Conservation (phyloP, 1,139 yeast genomes). For the Schizosaccharomyces versatilis region DNA sequence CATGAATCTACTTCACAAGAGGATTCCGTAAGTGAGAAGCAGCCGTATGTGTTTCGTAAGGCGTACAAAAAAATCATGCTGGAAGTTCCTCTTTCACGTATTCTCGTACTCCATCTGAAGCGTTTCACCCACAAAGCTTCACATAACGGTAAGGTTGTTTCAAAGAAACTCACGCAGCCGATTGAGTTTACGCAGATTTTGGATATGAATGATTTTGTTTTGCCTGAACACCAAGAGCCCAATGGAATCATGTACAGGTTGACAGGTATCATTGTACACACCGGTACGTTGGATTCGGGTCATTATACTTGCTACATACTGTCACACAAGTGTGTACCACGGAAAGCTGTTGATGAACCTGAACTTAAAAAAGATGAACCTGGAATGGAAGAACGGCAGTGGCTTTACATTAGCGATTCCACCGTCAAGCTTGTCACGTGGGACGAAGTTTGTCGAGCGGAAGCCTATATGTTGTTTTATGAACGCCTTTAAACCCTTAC, state of each 20-base stretch:
- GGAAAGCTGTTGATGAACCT: background rate
- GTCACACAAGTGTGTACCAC: background rate
- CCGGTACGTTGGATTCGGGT: conserved; percentile 9
- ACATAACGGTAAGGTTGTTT: background rate
- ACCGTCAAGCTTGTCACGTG: conserved; percentile 7
- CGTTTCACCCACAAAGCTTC: conserved; percentile 8
- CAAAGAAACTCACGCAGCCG: conserved; percentile 8
- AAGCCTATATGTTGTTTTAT: conserved; percentile 9
- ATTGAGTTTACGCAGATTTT: conserved; percentile 8
- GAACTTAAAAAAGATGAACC: background rate
- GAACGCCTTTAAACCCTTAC: conserved; percentile 4
- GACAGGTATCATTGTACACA: conserved; percentile 10
- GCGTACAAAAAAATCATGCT: conserved; percentile 11
- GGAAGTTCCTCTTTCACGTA: conserved; percentile 9
- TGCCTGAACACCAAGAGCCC: conserved; percentile 4
- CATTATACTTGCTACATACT: conserved; percentile 4
- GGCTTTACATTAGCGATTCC: conserved; percentile 11
- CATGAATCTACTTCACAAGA: background rate
- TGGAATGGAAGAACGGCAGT: conserved; percentile 7
- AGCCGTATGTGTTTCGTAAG: conserved; percentile 2
- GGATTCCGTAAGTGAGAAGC: background rate
- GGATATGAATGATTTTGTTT: conserved; percentile 9
- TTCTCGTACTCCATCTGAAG: conserved; percentile 10
- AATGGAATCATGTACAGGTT: conserved; percentile 5
- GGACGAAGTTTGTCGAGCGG: conserved; percentile 9